These are phyloP conservation scores for Naganishia friedmannii DNA, from an alignment of 768 basidiomycete species.

Conservation along the genomic window DNA sequence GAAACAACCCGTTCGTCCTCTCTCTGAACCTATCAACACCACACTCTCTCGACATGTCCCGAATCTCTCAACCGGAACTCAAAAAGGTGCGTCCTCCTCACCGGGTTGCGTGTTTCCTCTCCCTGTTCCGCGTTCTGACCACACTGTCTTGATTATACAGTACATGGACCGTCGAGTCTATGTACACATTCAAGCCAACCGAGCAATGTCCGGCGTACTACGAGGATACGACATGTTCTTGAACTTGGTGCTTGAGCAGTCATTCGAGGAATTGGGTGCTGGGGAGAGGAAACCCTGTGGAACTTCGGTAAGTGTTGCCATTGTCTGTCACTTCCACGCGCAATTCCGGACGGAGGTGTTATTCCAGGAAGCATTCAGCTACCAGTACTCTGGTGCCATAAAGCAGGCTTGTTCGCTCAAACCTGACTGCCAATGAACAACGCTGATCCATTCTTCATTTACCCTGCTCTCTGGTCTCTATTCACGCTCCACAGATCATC, in stretches of 20 bases:
- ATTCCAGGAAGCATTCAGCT: conserved; percentile 43
- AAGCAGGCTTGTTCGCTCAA: no score
- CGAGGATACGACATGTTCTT: conserved; percentile 98
- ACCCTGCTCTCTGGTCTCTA: no score
- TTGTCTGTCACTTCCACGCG: background rate
- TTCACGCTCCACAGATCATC: conserved; percentile 66
- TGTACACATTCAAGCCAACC: conserved; percentile 80
- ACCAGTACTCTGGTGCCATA: conserved; percentile 65
- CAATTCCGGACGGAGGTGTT: background rate
- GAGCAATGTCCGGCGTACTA: conserved; percentile 89
- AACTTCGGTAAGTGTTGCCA: conserved; percentile 70
- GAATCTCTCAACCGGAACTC: conserved; percentile 89
- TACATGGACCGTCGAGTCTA: conserved; percentile 99
- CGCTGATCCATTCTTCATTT: conserved; percentile 29
- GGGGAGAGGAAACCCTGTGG: conserved; percentile 88
- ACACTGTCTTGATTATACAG: conserved; percentile 53
- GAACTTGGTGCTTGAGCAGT: conserved; percentile 95
- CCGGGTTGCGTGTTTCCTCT: conserved; percentile 14
- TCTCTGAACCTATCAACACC: background rate
- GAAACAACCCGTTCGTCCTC: background rate
- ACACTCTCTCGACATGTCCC: conserved; percentile 19
- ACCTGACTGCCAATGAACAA: conserved; percentile 67
- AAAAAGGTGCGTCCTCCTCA: conserved; percentile 71
- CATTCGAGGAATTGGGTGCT: conserved; percentile 81
- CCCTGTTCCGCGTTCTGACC: background rate